Evolutionary conservation across 257 asterid genomes (phyloP).

Genomic region (Lantana camara): DNA sequence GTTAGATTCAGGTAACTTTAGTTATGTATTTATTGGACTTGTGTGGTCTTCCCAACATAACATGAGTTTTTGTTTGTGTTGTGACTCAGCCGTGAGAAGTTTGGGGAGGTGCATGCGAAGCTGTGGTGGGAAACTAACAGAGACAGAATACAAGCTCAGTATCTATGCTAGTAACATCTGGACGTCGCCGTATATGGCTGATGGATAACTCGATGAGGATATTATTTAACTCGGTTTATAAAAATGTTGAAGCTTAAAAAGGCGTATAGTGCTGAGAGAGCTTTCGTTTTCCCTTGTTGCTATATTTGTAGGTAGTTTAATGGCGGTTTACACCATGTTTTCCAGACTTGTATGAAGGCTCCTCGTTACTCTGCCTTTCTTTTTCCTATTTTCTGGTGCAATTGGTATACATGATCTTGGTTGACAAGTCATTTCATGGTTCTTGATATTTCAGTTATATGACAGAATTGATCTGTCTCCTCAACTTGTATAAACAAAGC

Average conservation of each 20-base stretch:
- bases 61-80: not conserved
- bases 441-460: no score
- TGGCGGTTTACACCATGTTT: conserved; percentile 18
- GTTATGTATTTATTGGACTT: not conserved
- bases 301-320: not conserved
- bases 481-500: not conserved
- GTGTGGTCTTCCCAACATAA: no score
- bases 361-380: not conserved
- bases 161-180: conserved; percentile 51
- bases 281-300: not conserved
- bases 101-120: conserved; percentile 89
- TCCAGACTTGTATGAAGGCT: conserved; percentile 5
- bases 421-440: not conserved
- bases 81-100: conserved; percentile 70
- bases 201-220: not conserved
- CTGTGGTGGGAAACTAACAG: conserved; percentile 97
- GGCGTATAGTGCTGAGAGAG: conserved; percentile 12
- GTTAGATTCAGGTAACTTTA: conserved; percentile 92
- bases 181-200: not conserved
- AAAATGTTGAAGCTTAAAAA: not conserved
- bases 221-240: conserved; percentile 32
- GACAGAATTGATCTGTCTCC: not conserved
- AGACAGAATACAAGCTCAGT: conserved; percentile 88
- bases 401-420: conserved; percentile 3
- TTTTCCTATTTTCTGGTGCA: conserved; percentile 10